Percentiles rank a stretch among this genome's conserved stretches.
phyloP scores from a whole-genome alignment of 2,329 filamentous ascomycete species.

The Chaetomiaceae sp. region DNA sequence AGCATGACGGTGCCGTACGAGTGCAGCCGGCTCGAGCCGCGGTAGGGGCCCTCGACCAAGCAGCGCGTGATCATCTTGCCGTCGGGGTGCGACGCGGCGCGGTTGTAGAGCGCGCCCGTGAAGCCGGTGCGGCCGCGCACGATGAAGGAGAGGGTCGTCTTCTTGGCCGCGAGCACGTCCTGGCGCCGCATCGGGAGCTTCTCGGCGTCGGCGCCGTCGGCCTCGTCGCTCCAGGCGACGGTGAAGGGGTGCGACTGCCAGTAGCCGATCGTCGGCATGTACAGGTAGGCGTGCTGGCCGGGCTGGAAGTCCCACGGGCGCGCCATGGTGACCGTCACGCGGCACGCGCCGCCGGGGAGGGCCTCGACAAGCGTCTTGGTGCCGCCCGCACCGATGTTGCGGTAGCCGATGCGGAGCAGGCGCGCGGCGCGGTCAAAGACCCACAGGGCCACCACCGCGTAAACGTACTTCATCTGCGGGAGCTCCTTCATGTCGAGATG shows the following conservation, averaged over 20 bases:
- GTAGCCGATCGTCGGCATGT: constrained; percentile 66
- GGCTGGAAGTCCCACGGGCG: constrained; percentile 72
- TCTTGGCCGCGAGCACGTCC: constrained; percentile 55
- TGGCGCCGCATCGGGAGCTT: constrained; percentile 56
- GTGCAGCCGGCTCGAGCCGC: constrained; percentile 63
- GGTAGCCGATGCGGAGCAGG: constrained; percentile 55
- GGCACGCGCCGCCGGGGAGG: constrained; percentile 68
- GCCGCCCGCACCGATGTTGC: constrained; percentile 62
- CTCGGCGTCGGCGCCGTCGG: constrained; percentile 45
- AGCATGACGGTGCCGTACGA: constrained; percentile 76
- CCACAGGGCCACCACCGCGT: constrained; percentile 64
- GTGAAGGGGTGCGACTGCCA: constrained; percentile 78
- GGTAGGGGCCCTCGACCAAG: constrained; percentile 72
- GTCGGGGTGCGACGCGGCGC: constrained; percentile 56
- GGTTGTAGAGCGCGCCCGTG: constrained; percentile 64
- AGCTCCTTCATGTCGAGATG: constrained; percentile 54
- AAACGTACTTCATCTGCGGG: constrained; percentile 54
- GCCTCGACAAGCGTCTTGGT: constrained; percentile 68
- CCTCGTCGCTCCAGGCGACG: constrained; percentile 70
- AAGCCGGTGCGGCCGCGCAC: constrained; percentile 70
- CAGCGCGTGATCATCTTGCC: constrained; percentile 60
- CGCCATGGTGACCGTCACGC: constrained; percentile 68
- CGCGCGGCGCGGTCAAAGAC: constrained; percentile 57
- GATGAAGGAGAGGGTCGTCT: constrained; percentile 64
- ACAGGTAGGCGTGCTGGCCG: constrained; percentile 75